Conservation (phyloP, 345 rosid species). For the Jatropha curcas region DNA sequence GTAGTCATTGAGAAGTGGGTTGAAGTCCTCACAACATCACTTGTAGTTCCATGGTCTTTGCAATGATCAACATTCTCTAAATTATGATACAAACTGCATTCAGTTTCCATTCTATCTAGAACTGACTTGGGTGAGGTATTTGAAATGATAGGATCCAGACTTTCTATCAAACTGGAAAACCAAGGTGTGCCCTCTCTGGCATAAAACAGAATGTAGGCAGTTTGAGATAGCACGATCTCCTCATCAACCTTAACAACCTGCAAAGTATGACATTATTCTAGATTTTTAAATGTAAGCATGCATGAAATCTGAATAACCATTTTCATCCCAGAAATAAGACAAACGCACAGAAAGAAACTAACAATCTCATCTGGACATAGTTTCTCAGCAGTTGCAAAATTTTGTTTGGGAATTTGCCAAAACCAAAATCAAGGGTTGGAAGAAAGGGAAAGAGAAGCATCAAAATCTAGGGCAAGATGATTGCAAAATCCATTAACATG, state of each 20-base stretch:
- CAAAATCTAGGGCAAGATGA: neutral
- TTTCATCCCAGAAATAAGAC: neutral
- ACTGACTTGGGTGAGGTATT: conserved; percentile 79
- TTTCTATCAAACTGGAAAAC: conserved; percentile 59
- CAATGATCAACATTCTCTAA: conserved; percentile 18
- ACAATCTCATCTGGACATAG: no score
- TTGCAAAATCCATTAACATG: no score
- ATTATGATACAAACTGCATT: conserved; percentile 25
- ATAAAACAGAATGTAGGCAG: conserved; percentile 83
- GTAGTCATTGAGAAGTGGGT: conserved; percentile 11
- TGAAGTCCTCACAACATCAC: conserved; percentile 24
- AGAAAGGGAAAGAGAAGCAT: neutral
- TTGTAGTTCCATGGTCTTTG: conserved; percentile 28
- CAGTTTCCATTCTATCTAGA: conserved; percentile 45
- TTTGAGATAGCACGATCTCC: conserved; percentile 59
- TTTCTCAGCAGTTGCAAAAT: neutral
- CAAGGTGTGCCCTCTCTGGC: conserved; percentile 68
- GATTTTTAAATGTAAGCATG: neutral
- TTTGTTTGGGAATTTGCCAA: no score
- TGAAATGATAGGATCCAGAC: conserved; percentile 18
- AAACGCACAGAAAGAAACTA: neutral
- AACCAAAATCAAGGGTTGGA: no score
- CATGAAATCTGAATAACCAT: neutral
- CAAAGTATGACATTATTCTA: conserved; percentile 12
- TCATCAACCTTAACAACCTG: conserved; percentile 61